Base-by-base conservation (phyloP, 78 protist genomes). In the Parvularia atlantis region DNA sequence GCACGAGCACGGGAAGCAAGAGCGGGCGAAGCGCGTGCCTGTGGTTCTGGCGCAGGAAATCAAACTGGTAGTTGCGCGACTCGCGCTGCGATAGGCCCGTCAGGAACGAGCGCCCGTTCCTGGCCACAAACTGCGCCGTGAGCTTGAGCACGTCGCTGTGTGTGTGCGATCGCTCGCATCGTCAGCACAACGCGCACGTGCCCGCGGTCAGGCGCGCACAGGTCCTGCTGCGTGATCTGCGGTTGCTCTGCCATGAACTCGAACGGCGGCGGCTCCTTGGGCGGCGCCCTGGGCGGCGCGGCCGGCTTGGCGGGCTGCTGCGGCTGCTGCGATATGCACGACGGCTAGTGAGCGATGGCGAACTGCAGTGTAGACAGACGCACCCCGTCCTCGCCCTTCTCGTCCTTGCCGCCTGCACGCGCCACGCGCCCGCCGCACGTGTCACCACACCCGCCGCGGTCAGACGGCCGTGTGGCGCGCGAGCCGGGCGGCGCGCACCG, bases 121-220 rank as follows among this genome's bases (percentile, higher is more conserved):
- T 6, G 65, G 74, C 74, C 74, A 69, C 74, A 69, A 69, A 69
- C 35, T 50, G 74, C 0, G 74, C 74, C 41, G 74, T 69, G 16
- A 69, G 56, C 64, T 69, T 69, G 44, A 69, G 4, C 19, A 41
- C 9, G 9, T 41, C 46, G 46, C 46, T 41, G 46, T 41, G 46
- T 41, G 46, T 4, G 9, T 41, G 46, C 19, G 46, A n/a, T n/a
- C n/a, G n/a, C n/a, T n/a, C n/a, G n/a, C n/a, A n/a, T n/a, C n/a
- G n/a, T n/a, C n/a, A n/a, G n/a, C n/a, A n/a, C n/a, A n/a, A n/a
- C n/a, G n/a, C n/a, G n/a, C n/a, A n/a, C n/a, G n/a, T n/a, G n/a
- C n/a, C n/a, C n/a, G n/a, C n/a, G n/a, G n/a, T n/a, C n/a, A n/a
- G n/a, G n/a, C n/a, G n/a, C 46, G 46, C 60, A 54, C 60, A 54